A percentile compares a stretch with the other conserved stretches of the same genome.
Conservation (phyloP, 768 basidiomycete species). For the Phylloporus scabripes region DNA sequence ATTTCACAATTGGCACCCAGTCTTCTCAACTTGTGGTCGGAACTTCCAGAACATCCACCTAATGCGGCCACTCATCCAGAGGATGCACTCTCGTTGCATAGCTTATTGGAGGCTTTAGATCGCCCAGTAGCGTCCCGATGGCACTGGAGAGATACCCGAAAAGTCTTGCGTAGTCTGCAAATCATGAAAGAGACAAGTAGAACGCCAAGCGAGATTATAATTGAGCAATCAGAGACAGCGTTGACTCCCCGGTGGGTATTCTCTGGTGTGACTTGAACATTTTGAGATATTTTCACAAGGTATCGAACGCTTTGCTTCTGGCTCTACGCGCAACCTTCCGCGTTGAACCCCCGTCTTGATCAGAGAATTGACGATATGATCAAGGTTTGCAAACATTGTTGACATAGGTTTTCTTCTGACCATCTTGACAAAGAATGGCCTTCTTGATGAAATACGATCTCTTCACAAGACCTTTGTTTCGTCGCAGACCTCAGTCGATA, state of each 20-base stretch:
- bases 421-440: slow-evolving; percentile 50
- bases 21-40: slow-evolving; percentile 45
- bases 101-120: slow-evolving; percentile 64
- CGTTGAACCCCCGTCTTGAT: slow-evolving; percentile 66
- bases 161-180: slow-evolving; percentile 73
- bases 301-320: slow-evolving; percentile 87
- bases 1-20: slow-evolving; percentile 43
- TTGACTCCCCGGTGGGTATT: slow-evolving; percentile 47
- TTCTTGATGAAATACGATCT: slow-evolving; percentile 71
- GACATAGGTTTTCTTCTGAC: neutral
- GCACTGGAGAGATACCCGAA: slow-evolving; percentile 96
- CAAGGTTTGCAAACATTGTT: slow-evolving; percentile 40
- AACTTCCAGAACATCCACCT: slow-evolving; percentile 56
- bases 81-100: slow-evolving; percentile 58
- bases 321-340: slow-evolving; percentile 70
- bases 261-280: neutral
- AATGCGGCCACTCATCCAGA: slow-evolving; percentile 51
- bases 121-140: slow-evolving; percentile 70
- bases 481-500: neutral
- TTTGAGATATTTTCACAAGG: slow-evolving; percentile 35
- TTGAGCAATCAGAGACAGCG: slow-evolving; percentile 48
- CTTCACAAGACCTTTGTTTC: slow-evolving; percentile 34
- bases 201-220: slow-evolving; percentile 61
- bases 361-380: slow-evolving; percentile 87
- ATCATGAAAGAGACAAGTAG: slow-evolving; percentile 69